Conservation (phyloP, 2,329 filamentous ascomycete species). For the Cryphonectria japonica region DNA sequence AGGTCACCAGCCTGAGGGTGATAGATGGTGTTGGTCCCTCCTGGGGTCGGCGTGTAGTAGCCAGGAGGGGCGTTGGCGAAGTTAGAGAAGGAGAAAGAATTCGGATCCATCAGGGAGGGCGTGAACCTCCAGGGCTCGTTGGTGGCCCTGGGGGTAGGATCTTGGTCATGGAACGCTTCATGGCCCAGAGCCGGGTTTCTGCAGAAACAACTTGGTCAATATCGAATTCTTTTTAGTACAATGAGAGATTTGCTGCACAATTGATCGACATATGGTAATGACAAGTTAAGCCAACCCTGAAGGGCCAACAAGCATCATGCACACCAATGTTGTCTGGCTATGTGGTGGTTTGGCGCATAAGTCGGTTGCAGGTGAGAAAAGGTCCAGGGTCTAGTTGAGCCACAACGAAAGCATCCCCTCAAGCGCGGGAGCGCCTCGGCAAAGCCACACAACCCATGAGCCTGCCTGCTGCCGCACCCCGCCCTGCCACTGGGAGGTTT, state of each 20-base stretch:
- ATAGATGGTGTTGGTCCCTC: conserved; percentile 78
- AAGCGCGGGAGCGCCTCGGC: conserved; percentile 2
- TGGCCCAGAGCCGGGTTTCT: conserved; percentile 52
- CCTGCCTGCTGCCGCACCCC: background rate
- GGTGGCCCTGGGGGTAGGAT: conserved; percentile 79
- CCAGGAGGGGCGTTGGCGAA: conserved; percentile 81
- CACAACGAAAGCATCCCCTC: background rate
- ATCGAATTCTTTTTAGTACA: background rate
- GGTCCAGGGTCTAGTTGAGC: background rate
- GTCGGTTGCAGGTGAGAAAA: background rate
- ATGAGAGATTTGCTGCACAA: background rate
- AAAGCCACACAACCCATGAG: background rate
- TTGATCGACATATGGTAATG: background rate
- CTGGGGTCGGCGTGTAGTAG: conserved; percentile 88
- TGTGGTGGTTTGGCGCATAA: background rate
- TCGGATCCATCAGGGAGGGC: conserved; percentile 84
- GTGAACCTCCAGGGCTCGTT: conserved; percentile 88
- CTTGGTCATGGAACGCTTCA: conserved; percentile 66
- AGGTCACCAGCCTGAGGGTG: conserved; percentile 84
- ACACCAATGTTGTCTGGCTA: background rate
- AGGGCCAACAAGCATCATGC: background rate
- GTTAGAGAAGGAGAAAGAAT: conserved; percentile 76
- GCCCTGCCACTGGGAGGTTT: background rate
- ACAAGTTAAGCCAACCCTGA: background rate
- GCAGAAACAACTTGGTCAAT: conserved; percentile 8